These are phyloP conservation scores for Cylindrodendrum hubeiense DNA, from an alignment of 2,329 filamentous ascomycete genomes.

Conservation along the genomic window DNA sequence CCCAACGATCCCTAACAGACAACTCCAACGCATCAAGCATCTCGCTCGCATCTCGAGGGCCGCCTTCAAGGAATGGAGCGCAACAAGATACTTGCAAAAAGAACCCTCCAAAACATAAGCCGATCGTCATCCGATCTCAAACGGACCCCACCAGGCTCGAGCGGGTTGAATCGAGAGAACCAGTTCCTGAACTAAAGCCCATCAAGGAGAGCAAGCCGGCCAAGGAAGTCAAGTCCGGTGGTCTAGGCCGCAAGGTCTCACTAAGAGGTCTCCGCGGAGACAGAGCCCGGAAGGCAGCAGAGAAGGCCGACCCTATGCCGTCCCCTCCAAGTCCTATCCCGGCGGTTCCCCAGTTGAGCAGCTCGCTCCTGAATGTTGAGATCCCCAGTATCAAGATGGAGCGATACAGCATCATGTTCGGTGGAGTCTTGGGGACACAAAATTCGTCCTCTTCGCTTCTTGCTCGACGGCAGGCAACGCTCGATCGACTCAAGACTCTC, in stretches of 20 bases:
- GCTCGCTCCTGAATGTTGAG: conserved; percentile 74
- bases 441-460: conserved; percentile 55
- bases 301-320: conserved; percentile 28
- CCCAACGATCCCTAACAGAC: conserved; percentile 42
- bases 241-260: conserved; percentile 44
- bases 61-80: conserved; percentile 9
- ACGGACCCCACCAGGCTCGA: conserved; percentile 53
- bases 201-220: conserved; percentile 16
- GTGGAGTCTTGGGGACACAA: conserved; percentile 71
- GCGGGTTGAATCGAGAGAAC: conserved; percentile 21
- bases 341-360: conserved; percentile 35
- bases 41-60: conserved; percentile 31
- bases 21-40: conserved; percentile 37
- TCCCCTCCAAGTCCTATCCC: conserved; percentile 31
- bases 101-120: conserved; percentile 54
- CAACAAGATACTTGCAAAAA: conserved; percentile 30
- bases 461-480: conserved; percentile 68
- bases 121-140: conserved; percentile 57
- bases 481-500: conserved; percentile 68
- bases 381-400: conserved; percentile 87
- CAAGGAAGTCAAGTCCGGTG: conserved; percentile 38
- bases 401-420: conserved; percentile 95
- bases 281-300: conserved; percentile 32
- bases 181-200: conserved; percentile 5
- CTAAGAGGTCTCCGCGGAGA: conserved; percentile 41